Base-by-base conservation (phyloP, 1,139 yeast species). In the Protomyces arabidopsidicola region DNA sequence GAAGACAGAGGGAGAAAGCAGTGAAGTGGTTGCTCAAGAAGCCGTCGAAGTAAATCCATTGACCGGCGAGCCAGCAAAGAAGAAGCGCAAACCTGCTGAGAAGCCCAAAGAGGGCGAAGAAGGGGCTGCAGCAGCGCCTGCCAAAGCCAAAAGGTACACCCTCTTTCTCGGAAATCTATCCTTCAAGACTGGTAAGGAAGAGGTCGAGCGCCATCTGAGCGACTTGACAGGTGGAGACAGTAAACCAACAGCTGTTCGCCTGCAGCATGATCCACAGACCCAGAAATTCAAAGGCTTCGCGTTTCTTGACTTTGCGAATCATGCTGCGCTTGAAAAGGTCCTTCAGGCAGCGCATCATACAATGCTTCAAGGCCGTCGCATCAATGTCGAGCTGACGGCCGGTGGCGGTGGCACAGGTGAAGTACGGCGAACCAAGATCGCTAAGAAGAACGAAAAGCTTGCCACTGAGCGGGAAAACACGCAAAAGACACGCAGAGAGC, bases 371-470 rank as follows among this genome's bases (percentile, higher is more conserved):
- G 80, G 82, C 64, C 81, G 97, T 68, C 88, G 85, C 73, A 90
- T 93, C 72, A 93, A 93, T 72, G 98, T 93, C 39, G 98, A 93
- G 75, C 81, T 93, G 71, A 93, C 98, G 1, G 98, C 90, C 56
- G 98, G 98, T 61, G 98, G 98, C 55, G 98, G 98, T 53, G 98
- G 98, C 60, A 91, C 91, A 74, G 85, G 95, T 6, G 80, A 81
- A 64, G 80, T 78, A 48, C 80, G 98, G 70, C 72, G 83, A 65
- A 81, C 82, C 57, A 93, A 93, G 76, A 81, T 93, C 70, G 83
- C 83, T 72, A 83, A 82, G 61, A 91, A 93, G 79, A 90, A 91
- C 73, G 87, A 83, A 60, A 86, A 86, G 71, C 76, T 90, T 69
- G 73, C 71, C 61, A 70, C 69, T 62, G 72, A 70, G 55, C 67